phyloP scores from a whole-genome alignment of 2,329 filamentous ascomycete species.

The Tolypocladium tundrense region DNA sequence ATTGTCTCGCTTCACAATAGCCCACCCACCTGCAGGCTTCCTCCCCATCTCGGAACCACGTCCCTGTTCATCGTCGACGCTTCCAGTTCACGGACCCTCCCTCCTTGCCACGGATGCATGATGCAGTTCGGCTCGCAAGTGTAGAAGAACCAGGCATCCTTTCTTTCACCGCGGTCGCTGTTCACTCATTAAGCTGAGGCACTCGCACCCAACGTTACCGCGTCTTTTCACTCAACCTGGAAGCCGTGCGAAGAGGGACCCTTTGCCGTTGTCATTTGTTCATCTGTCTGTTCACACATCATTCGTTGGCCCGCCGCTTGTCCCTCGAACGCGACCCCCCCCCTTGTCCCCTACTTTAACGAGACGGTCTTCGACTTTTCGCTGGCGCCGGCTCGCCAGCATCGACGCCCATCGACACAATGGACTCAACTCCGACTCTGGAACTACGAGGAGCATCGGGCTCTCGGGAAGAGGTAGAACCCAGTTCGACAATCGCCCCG shows the following conservation, averaged over 20 bases:
- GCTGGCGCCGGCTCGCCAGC: constrained; percentile 10
- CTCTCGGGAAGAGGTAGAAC: constrained; percentile 17
- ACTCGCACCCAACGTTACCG: background rate
- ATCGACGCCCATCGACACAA: constrained; percentile 10
- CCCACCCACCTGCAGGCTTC: background rate
- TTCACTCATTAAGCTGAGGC: background rate
- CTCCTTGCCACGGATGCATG: background rate
- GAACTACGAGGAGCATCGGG: constrained; percentile 16
- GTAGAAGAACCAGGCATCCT: constrained; percentile 1
- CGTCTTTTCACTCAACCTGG: background rate
- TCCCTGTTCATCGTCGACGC: background rate
- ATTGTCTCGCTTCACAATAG: background rate
- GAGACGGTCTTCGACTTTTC: background rate
- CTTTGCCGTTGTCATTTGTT: background rate
- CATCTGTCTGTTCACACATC: background rate
- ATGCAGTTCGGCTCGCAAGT: background rate
- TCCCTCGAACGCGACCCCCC: background rate
- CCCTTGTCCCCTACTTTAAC: background rate
- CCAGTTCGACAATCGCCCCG: constrained; percentile 41
- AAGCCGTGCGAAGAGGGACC: background rate
- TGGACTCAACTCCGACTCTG: constrained; percentile 24
- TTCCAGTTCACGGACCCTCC: background rate
- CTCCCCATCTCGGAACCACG: background rate
- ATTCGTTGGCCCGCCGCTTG: background rate
- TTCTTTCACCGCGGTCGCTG: background rate